Conservation (phyloP, 805 yeast genomes). For the Suhomyces kilbournensis region DNA sequence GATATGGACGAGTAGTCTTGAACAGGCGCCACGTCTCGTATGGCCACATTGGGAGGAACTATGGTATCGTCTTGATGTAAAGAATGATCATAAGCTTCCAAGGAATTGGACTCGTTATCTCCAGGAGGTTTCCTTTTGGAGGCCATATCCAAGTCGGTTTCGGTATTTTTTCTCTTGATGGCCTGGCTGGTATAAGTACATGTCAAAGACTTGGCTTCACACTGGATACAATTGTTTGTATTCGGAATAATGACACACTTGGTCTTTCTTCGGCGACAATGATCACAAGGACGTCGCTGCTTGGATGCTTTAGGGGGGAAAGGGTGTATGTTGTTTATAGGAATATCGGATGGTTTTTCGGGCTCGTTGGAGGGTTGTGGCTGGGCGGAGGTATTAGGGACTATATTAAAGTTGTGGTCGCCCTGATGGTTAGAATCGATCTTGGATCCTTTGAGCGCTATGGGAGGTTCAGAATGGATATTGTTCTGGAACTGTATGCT, state of each 20-base stretch:
- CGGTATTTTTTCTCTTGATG: conserved; percentile 32
- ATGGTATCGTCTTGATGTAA: conserved; percentile 13
- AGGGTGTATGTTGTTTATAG: neutral
- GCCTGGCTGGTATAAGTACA: conserved; percentile 74
- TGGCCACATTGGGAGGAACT: conserved; percentile 40
- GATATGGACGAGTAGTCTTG: conserved; percentile 65
- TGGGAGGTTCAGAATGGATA: conserved; percentile 13
- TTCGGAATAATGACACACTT: conserved; percentile 72
- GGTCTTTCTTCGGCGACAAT: conserved; percentile 75
- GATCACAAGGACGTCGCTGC: conserved; percentile 72
- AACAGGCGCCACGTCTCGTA: conserved; percentile 56
- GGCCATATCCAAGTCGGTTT: conserved; percentile 7
- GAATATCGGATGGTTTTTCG: neutral
- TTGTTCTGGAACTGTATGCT: conserved; percentile 31
- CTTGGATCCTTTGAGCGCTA: neutral
- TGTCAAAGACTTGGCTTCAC: conserved; percentile 67
- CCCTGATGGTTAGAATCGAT: neutral
- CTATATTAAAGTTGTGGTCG: neutral
- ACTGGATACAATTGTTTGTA: conserved; percentile 64
- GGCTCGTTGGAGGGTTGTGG: neutral
- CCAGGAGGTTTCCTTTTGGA: conserved; percentile 14
- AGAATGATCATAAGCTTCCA: conserved; percentile 1
- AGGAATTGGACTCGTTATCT: conserved; percentile 3
- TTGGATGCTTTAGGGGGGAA: conserved; percentile 20
- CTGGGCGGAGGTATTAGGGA: neutral